phyloP scores from a whole-genome alignment of 306 rosid genomes.

The Quercus wislizeni region DNA sequence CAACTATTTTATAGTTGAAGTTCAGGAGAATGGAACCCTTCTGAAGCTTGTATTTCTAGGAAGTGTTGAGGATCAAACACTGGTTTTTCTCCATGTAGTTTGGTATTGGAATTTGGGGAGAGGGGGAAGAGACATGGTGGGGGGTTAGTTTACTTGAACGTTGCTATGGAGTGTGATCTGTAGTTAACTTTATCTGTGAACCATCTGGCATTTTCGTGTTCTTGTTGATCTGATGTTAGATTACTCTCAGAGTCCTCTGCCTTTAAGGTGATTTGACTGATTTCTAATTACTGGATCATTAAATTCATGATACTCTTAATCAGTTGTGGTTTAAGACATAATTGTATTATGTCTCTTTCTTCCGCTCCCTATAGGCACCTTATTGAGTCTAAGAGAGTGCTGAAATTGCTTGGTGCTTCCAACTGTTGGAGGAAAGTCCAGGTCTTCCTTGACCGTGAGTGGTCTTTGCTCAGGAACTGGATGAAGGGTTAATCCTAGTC shows the following conservation, averaged over 20 bases:
- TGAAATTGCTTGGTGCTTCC: background rate
- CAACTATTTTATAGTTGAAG: too few relatives aligned
- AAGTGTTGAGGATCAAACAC: too few relatives aligned
- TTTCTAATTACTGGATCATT: background rate
- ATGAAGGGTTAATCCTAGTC: background rate
- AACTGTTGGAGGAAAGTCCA: background rate
- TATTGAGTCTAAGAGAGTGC: background rate
- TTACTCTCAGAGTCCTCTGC: background rate
- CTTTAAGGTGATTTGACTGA: background rate
- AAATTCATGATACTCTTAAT: background rate
- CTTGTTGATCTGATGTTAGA: background rate
- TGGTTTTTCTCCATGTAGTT: too few relatives aligned
- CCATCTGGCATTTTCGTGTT: background rate
- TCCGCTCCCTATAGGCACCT: background rate
- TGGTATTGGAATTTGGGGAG: too few relatives aligned
- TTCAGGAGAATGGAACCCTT: too few relatives aligned
- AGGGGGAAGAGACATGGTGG: too few relatives aligned
- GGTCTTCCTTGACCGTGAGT: too few relatives aligned
- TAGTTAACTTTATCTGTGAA: too few relatives aligned
- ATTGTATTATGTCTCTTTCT: background rate
- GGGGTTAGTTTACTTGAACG: too few relatives aligned
- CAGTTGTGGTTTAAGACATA: background rate
- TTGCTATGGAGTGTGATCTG: too few relatives aligned
- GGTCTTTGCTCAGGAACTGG: too few relatives aligned
- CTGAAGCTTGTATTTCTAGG: too few relatives aligned